Evolutionary conservation across 139 green algal genomes (phyloP).

Genomic region (Volvox reticuliferus): DNA sequence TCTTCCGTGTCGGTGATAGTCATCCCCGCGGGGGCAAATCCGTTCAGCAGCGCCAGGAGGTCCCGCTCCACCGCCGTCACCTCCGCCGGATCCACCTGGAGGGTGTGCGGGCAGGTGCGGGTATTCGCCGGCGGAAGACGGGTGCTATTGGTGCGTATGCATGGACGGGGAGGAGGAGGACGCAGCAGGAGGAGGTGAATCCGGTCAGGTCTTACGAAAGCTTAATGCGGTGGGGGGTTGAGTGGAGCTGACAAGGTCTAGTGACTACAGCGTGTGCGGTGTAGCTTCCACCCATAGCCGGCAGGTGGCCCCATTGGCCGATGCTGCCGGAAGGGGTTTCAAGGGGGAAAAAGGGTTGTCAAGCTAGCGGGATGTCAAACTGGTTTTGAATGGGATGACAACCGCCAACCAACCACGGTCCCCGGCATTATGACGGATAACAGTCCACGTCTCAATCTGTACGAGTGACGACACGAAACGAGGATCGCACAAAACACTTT

Average conservation of each 20-base stretch:
- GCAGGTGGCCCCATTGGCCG: too few relatives aligned
- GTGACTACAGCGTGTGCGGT: background rate
- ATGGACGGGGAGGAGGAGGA: background rate
- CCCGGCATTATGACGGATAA: too few relatives aligned
- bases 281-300: too few relatives aligned
- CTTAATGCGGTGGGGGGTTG: background rate
- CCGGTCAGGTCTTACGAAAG: background rate
- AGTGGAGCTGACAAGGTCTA: background rate
- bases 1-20: slow-evolving; percentile 87
- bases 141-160: background rate
- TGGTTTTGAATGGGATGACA: too few relatives aligned
- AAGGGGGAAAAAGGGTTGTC: too few relatives aligned
- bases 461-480: too few relatives aligned
- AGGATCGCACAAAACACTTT: too few relatives aligned
- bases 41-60: slow-evolving; percentile 74
- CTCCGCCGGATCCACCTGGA: slow-evolving; percentile 53
- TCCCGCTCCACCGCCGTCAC: slow-evolving; percentile 69
- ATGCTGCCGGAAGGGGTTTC: too few relatives aligned
- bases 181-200: background rate
- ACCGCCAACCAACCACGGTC: too few relatives aligned
- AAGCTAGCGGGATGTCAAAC: too few relatives aligned
- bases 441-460: too few relatives aligned
- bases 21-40: slow-evolving; percentile 73
- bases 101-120: background rate
- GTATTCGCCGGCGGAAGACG: too few relatives aligned